phyloP scores from a whole-genome alignment of 2,329 filamentous ascomycete species.

The Esteya vermicola region DNA sequence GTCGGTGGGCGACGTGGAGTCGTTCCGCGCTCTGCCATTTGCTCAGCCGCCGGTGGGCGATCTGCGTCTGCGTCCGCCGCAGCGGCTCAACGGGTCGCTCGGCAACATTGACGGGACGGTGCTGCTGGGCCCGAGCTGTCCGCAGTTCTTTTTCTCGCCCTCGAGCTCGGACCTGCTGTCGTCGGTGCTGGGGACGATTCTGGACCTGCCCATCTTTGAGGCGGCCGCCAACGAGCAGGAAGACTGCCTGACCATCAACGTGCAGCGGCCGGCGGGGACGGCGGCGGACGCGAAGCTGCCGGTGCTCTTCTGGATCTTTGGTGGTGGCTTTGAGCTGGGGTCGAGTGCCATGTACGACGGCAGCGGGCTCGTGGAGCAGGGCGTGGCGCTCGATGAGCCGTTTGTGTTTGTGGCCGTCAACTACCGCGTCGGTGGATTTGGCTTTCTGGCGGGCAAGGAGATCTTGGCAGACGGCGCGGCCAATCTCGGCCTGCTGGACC shows the following conservation, averaged over 20 bases:
- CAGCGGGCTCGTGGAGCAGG: constrained; percentile 27
- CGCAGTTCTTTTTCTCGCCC: constrained; percentile 53
- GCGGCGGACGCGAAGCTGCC: constrained; percentile 41
- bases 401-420: constrained; percentile 67
- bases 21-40: constrained; percentile 63
- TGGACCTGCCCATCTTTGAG: constrained; percentile 43
- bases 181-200: constrained; percentile 31
- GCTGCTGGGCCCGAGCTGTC: constrained; percentile 42
- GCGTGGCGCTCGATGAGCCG: constrained; percentile 38
- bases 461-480: constrained; percentile 50
- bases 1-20: constrained; percentile 35
- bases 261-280: constrained; percentile 44
- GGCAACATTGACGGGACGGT: constrained; percentile 49
- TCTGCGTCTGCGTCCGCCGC: constrained; percentile 56
- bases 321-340: constrained; percentile 48
- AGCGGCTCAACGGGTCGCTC: constrained; percentile 38
- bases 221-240: constrained; percentile 38
- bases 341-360: constrained; percentile 38
- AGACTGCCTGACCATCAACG: constrained; percentile 48
- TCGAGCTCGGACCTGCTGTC: constrained; percentile 26
- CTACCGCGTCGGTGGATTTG: constrained; percentile 62
- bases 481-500: constrained; percentile 61
- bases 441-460: constrained; percentile 57
- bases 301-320: constrained; percentile 58
- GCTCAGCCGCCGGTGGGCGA: constrained; percentile 53